These are phyloP conservation scores for Neoscytalidium dimidiatum DNA, from an alignment of 2,329 filamentous ascomycete genomes.

Conservation along the genomic window DNA sequence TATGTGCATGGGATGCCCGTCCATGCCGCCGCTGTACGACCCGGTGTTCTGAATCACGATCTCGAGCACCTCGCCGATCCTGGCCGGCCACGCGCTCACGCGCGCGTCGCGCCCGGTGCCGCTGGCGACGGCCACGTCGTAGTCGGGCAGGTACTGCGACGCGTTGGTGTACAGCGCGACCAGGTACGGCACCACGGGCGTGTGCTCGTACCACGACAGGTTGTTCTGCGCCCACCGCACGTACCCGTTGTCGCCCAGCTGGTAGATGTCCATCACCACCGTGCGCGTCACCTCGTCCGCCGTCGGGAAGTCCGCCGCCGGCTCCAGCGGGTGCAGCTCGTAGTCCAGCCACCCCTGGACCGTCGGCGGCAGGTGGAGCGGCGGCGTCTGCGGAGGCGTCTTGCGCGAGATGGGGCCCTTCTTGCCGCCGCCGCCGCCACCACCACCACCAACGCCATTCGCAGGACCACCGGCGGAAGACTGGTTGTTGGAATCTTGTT, in stretches of 20 bases:
- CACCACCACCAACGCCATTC: no score
- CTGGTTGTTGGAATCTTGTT: no score
- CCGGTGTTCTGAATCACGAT: constrained; percentile 51
- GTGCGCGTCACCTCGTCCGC: constrained; percentile 36
- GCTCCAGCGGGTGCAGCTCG: constrained; percentile 35
- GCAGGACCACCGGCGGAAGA: no score
- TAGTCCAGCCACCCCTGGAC: constrained; percentile 43
- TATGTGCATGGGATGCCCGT: constrained; percentile 55
- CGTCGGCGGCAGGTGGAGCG: constrained; percentile 33
- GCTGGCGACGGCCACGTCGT: constrained; percentile 52
- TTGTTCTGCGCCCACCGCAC: constrained; percentile 29
- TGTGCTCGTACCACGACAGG: constrained; percentile 24
- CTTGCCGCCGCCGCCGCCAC: background rate
- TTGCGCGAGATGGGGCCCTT: constrained; percentile 19
- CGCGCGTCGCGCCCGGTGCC: constrained; percentile 55
- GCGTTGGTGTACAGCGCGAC: constrained; percentile 56
- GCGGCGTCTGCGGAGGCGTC: constrained; percentile 24
- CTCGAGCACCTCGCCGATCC: constrained; percentile 59
- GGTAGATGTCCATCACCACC: constrained; percentile 33
- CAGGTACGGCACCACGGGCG: constrained; percentile 46
- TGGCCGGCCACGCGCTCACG: constrained; percentile 54
- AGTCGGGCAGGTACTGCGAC: constrained; percentile 52
- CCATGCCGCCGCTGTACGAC: constrained; percentile 25
- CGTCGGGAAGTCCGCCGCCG: constrained; percentile 35
- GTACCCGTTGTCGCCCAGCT: constrained; percentile 21